These are phyloP conservation scores for Coemansia sp. DNA, from an alignment of 192 early-diverging fungal genomes.

Conservation along the genomic window DNA sequence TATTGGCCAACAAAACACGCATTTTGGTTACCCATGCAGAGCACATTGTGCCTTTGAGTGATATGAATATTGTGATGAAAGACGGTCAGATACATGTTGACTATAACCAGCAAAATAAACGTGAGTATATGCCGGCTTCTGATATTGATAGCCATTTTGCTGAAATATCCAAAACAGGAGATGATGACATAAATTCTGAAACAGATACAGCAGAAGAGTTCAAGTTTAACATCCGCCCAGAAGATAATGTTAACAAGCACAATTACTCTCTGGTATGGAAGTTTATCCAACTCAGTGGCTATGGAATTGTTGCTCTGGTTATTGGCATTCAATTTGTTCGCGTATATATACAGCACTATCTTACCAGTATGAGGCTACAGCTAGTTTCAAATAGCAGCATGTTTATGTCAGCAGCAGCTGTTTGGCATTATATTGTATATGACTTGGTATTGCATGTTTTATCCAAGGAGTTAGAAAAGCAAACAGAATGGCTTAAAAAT, in stretches of 20 bases:
- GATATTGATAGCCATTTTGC: too few relatives aligned
- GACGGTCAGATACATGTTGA: constrained; percentile 9
- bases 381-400: too few relatives aligned
- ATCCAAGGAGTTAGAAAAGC: too few relatives aligned
- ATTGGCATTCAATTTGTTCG: background rate
- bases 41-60: constrained; percentile 21
- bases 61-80: constrained; percentile 8
- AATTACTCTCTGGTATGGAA: background rate
- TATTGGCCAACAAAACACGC: constrained; percentile 13
- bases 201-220: background rate
- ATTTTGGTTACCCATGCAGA: constrained; percentile 40
- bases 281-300: constrained; percentile 8
- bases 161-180: too few relatives aligned
- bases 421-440: too few relatives aligned
- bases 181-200: background rate
- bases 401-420: too few relatives aligned
- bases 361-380: too few relatives aligned
- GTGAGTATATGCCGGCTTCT: too few relatives aligned
- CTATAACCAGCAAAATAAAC: background rate
- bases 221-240: background rate
- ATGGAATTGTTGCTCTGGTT: background rate
- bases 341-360: background rate
- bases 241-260: background rate
- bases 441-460: too few relatives aligned
- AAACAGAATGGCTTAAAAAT: too few relatives aligned